Percentiles rank a stretch among this genome's conserved stretches.
phyloP scores from a whole-genome alignment of 83 land plant genomes.

The Thuja plicata region DNA sequence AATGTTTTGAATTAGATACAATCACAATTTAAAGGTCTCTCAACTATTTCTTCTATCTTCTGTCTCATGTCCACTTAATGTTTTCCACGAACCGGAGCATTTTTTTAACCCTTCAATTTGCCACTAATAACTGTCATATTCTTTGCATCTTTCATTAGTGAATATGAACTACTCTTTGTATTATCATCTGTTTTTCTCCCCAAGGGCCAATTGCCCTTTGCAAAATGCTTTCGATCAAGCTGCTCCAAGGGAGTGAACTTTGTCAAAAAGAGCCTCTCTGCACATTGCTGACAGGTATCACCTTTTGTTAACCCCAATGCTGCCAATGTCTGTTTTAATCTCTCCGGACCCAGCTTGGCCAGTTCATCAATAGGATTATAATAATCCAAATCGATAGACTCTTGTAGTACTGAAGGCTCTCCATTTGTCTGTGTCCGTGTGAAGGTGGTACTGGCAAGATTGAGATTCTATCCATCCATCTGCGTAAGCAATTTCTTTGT shows the following conservation, averaged over 20 bases:
- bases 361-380: conserved; percentile 84
- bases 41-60: conserved; percentile 69
- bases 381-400: conserved; percentile 79
- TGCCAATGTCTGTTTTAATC: conserved; percentile 81
- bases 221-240: conserved; percentile 91
- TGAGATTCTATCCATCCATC: too few species aligned
- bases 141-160: conserved; percentile 24
- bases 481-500: too few species aligned
- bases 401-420: conserved; percentile 22
- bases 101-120: conserved; percentile 9
- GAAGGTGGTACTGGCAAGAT: too few species aligned
- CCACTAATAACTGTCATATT: conserved; percentile 37
- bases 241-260: conserved; percentile 88
- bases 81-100: conserved; percentile 18
- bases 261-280: conserved; percentile 91
- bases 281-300: conserved; percentile 94
- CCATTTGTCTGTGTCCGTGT: too few species aligned
- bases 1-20: conserved; percentile 31
- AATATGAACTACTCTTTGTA: neutral
- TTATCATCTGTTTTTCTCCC: conserved; percentile 21
- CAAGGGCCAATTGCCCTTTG: conserved; percentile 51
- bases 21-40: conserved; percentile 63
- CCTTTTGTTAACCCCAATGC: conserved; percentile 88
- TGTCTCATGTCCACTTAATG: conserved; percentile 63
- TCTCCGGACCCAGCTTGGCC: conserved; percentile 84